Evolutionary conservation across 306 rosid species (phyloP), one percentile per base, ranked within the genome.

Genomic region (Dryas drummondii): DNA sequence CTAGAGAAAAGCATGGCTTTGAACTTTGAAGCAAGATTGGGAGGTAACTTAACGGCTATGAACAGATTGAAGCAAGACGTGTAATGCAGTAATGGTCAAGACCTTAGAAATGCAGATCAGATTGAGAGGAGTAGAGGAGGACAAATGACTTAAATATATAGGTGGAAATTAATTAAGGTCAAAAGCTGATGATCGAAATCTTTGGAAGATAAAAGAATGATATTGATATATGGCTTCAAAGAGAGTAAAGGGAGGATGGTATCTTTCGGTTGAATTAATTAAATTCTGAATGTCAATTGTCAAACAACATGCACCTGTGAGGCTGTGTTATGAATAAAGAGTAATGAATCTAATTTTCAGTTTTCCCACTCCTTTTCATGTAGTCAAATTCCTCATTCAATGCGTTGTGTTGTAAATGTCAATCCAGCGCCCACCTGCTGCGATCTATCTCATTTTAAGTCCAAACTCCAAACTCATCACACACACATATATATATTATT

Each of bases 361-460:
- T 17, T 13, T 71, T 19, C 32, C 81, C 44, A 53, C 13, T 59
- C 11, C 22, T 0, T 67, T 32, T n/a, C 32, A 9, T 16, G 1
- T 11, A 19, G 80, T 69, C 76, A 80, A 80, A 80, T 76, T 37
- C 56, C 27, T 42, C 53, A 68, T 74, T 68, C 64, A 68, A 42
- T 68, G 70, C 14, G 27, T 2, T 22, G 5, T 32, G 9, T 41
- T 40, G 56, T 37, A 61, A 61, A 51, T 74, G 76, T 62, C 76
- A 74, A 80, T 66, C 66, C 53, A n/a, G 11, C 47, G 17, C 46
- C 76, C 56, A 46, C 57, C 47, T 7, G 67, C 50, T 63, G 49
- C 68, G 9, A 1, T 46, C 9, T 46, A 46, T 16, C 45, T 32
- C 37, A 32, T 60, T 60, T 61, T 37, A 46, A 46, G 47, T 37